Percentiles rank a stretch among this genome's conserved stretches.
phyloP scores from a whole-genome alignment of 495 filamentous ascomycete genomes.

The Talaromyces wortmannii region DNA sequence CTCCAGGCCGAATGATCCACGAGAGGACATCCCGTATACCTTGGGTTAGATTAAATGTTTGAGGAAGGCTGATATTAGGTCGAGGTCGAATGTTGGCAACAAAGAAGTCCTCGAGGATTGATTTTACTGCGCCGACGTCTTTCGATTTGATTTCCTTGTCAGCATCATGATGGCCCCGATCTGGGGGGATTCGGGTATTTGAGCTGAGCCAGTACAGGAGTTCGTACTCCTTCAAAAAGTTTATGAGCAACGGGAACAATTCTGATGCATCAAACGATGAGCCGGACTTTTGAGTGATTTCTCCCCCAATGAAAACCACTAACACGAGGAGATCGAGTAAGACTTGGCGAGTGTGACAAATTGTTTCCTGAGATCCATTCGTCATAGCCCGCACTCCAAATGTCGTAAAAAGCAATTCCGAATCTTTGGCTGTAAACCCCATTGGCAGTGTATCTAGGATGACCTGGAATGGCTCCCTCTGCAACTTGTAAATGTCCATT shows the following conservation, averaged over 20 bases:
- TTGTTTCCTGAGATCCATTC: conserved; percentile 70
- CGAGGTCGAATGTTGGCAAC: conserved; percentile 40
- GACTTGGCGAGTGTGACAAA: conserved; percentile 56
- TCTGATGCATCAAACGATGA: conserved; percentile 59
- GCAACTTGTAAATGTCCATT: conserved; percentile 35
- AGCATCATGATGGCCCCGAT: conserved; percentile 7
- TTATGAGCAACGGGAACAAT: conserved; percentile 61
- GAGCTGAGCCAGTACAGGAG: conserved; percentile 76
- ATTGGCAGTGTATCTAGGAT: conserved; percentile 37
- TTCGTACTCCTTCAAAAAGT: conserved; percentile 63
- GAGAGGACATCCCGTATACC: conserved; percentile 42
- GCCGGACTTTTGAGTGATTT: conserved; percentile 60
- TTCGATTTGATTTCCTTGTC: conserved; percentile 20
- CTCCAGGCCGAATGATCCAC: conserved; percentile 39
- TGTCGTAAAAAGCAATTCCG: conserved; percentile 44
- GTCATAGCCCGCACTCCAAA: conserved; percentile 70
- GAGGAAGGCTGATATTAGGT: conserved; percentile 28
- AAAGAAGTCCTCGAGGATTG: conserved; percentile 44
- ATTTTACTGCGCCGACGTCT: conserved; percentile 15
- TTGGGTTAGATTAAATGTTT: conserved; percentile 40
- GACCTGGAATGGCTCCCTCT: conserved; percentile 42
- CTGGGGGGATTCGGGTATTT: conserved; percentile 33
- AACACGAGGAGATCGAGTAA: conserved; percentile 79
- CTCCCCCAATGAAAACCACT: conserved; percentile 73
- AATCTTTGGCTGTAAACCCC: conserved; percentile 34